A percentile compares a stretch with the other conserved stretches of the same genome.
Evolutionary conservation across 805 yeast species (phyloP).

Genomic region (Dipodascopsis uninucleata): DNA sequence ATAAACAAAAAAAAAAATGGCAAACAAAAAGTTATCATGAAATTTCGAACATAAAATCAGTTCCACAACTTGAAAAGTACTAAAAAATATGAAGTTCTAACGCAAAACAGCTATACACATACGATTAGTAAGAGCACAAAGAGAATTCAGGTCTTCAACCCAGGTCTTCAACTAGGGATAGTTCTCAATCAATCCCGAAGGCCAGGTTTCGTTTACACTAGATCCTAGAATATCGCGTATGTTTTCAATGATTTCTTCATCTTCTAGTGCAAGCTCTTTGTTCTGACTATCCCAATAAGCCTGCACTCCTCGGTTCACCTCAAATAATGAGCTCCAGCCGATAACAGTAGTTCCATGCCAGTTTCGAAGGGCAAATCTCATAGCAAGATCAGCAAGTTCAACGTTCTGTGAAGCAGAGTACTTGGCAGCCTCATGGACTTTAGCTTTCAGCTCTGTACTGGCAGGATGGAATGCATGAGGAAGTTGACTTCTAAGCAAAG

Average conservation of each 20-base stretch:
- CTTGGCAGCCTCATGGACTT: conserved; percentile 45
- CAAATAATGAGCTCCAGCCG: conserved; percentile 66
- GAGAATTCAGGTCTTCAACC: too few relatives aligned
- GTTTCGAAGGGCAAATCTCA: conserved; percentile 63
- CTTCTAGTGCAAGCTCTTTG: conserved; percentile 40
- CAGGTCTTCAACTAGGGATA: too few relatives aligned
- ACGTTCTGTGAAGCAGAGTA: conserved; percentile 46
- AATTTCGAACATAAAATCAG: too few relatives aligned
- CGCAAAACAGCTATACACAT: too few relatives aligned
- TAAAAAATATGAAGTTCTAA: too few relatives aligned
- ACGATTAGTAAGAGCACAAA: too few relatives aligned
- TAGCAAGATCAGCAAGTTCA: conserved; percentile 79
- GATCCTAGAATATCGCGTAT: conserved; percentile 47
- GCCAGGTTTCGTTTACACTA: conserved; percentile 67
- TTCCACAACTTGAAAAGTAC: too few relatives aligned
- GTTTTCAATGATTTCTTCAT: conserved; percentile 42
- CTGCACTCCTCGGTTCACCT: conserved; percentile 58
- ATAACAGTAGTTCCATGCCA: conserved; percentile 73
- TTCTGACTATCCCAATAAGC: conserved; percentile 52
- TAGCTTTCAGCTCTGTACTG: conserved; percentile 48
- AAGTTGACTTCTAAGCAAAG: conserved; percentile 62
- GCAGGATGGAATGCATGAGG: conserved; percentile 85
- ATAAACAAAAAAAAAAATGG: too few relatives aligned
- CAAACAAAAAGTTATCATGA: too few relatives aligned
- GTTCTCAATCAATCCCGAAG: conserved; percentile 42